Percentiles rank a stretch among this genome's conserved stretches.
phyloP scores from a whole-genome alignment of 306 rosid species.

The Corylus avellana region DNA sequence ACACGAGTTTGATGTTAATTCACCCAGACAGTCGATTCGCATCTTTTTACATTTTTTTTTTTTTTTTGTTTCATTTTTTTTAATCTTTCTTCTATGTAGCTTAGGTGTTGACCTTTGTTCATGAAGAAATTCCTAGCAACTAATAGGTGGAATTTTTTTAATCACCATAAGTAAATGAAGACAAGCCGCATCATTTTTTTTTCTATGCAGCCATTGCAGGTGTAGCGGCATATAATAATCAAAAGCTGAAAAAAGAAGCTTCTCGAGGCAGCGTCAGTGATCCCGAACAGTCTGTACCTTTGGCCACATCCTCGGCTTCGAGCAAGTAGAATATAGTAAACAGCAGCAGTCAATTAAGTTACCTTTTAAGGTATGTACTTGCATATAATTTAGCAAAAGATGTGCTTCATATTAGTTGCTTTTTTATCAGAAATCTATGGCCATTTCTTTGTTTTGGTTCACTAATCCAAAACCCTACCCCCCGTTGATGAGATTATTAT shows the following conservation, averaged over 20 bases:
- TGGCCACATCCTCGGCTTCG: constrained; percentile 41
- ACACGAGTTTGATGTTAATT: background rate
- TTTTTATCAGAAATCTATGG: constrained; percentile 6
- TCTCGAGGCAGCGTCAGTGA: constrained; percentile 41
- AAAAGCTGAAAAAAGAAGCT: constrained; percentile 78
- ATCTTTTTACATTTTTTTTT: background rate
- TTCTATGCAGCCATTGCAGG: constrained; percentile 84
- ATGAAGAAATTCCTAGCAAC: background rate
- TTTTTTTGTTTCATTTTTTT: background rate
- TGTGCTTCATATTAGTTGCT: constrained; percentile 15
- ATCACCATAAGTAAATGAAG: constrained; percentile 3
- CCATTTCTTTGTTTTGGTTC: constrained; percentile 11
- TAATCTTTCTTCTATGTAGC: background rate
- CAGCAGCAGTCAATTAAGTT: constrained; percentile 34
- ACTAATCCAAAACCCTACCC: constrained; percentile 22
- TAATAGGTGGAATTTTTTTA: background rate
- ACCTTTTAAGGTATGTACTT: constrained; percentile 41
- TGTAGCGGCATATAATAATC: constrained; percentile 92
- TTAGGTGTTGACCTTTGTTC: background rate
- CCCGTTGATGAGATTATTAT: background rate
- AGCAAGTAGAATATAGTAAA: constrained; percentile 47
- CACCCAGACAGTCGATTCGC: background rate
- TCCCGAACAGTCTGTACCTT: constrained; percentile 45
- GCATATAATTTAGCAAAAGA: constrained; percentile 3
- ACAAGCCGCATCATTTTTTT: constrained; percentile 13